Percentiles rank a stretch among this genome's conserved stretches.
Conservation (phyloP, 495 filamentous ascomycete species). For the Trichocladium antarcticum region DNA sequence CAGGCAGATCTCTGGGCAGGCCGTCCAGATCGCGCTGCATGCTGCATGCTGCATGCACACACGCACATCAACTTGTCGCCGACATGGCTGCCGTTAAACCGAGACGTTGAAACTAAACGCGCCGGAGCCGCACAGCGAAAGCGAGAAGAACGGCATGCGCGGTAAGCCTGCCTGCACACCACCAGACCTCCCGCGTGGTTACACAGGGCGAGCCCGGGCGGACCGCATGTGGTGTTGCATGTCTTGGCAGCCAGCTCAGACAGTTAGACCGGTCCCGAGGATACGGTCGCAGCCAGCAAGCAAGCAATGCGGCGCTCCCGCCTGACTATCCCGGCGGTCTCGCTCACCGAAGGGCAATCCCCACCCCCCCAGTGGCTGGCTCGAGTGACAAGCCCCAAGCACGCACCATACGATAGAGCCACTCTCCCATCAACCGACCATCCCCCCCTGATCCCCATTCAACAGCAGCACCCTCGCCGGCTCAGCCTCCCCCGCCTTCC, state of each 20-base stretch:
- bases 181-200: background rate
- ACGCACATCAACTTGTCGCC: too few species aligned
- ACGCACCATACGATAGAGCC: too few species aligned
- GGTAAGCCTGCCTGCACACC: background rate
- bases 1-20: too few species aligned
- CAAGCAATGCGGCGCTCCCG: background rate
- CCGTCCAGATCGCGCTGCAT: too few species aligned
- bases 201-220: background rate
- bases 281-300: background rate
- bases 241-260: background rate
- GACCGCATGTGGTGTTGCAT: background rate
- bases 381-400: too few species aligned
- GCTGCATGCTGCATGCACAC: too few species aligned
- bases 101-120: too few species aligned
- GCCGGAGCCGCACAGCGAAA: too few species aligned
- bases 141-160: too few species aligned
- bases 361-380: too few species aligned
- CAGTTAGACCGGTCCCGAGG: background rate
- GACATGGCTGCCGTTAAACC: too few species aligned
- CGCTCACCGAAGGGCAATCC: too few species aligned
- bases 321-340: background rate
- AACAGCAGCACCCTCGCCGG: background rate
- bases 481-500: background rate
- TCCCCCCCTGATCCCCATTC: slow-evolving; percentile 1
- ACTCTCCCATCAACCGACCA: slow-evolving; percentile 1